Percentiles rank a stretch among this genome's conserved stretches.
These are phyloP conservation scores for Cornus controversa DNA, from an alignment of 148 eudicot genomes.

Conservation along the genomic window DNA sequence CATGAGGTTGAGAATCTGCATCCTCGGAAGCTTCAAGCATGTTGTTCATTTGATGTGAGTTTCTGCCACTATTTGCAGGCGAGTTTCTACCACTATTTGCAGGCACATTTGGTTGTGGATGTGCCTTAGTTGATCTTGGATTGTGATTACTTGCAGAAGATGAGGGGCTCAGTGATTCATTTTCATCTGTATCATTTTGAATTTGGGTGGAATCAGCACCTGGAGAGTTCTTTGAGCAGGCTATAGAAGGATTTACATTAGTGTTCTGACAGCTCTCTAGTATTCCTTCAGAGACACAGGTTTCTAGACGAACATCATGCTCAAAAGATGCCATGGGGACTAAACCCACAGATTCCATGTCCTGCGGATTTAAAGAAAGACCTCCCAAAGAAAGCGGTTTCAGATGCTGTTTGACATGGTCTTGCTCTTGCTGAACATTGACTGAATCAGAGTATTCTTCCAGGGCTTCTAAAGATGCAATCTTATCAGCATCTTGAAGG, in stretches of 20 bases:
- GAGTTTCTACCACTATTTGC: constrained; percentile 25
- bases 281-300: constrained; percentile 15
- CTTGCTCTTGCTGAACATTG: constrained; percentile 27
- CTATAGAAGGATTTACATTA: constrained; percentile 18
- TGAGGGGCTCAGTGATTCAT: constrained; percentile 22
- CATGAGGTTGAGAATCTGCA: constrained; percentile 25
- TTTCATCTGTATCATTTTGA: background rate
- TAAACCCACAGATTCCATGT: constrained; percentile 30
- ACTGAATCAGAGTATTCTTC: constrained; percentile 14
- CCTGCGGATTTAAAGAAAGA: constrained; percentile 36
- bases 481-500: constrained; percentile 23
- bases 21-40: constrained; percentile 19
- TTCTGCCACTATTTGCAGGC: constrained; percentile 28
- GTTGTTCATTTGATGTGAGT: constrained; percentile 15
- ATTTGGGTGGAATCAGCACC: constrained; percentile 27
- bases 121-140: constrained; percentile 20
- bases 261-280: constrained; percentile 17
- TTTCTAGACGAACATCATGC: constrained; percentile 19
- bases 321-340: constrained; percentile 19
- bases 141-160: constrained; percentile 22
- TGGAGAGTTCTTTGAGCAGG: constrained; percentile 24
- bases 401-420: constrained; percentile 24
- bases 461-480: constrained; percentile 18
- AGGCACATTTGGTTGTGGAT: constrained; percentile 13
- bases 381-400: constrained; percentile 29